Evolutionary conservation across 2,329 filamentous ascomycete species (phyloP).

Genomic region (Curvularia hawaiiensis): DNA sequence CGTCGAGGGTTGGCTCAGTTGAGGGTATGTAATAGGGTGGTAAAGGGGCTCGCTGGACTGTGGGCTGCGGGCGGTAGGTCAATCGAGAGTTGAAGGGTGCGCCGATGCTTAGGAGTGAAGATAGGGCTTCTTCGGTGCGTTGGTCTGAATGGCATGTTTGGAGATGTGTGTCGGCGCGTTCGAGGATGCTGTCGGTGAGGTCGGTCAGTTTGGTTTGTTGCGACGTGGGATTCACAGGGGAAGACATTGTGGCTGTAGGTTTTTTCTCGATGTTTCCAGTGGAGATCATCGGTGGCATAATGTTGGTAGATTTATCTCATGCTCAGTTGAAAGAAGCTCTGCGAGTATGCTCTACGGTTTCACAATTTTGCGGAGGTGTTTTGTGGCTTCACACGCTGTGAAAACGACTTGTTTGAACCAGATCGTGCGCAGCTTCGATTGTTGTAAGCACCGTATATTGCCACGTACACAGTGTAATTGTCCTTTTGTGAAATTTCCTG

Average conservation of each 20-base stretch:
- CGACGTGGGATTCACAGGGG: background rate
- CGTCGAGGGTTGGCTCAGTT: too few relatives aligned
- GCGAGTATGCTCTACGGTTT: background rate
- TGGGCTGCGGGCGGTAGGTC: background rate
- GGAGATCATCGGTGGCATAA: too few relatives aligned
- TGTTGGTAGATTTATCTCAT: background rate
- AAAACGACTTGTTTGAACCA: background rate
- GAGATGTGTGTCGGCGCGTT: background rate
- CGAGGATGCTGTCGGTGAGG: background rate
- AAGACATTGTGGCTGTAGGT: background rate
- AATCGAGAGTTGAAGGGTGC: background rate
- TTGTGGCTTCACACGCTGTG: background rate
- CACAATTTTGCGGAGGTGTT: background rate
- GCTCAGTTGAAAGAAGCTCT: background rate
- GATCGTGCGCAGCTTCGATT: too few relatives aligned
- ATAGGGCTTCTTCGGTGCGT: background rate
- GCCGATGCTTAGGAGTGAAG: background rate
- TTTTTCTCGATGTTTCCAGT: too few relatives aligned
- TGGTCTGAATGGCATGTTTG: background rate
- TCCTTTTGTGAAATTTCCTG: background rate
- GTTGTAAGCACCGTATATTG: background rate
- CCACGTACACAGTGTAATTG: background rate
- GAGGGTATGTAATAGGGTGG: too few relatives aligned
- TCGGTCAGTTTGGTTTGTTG: background rate
- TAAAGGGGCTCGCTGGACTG: background rate